Conservation (phyloP, 2,329 filamentous ascomycete species). For the Phyllosticta ampelicida region DNA sequence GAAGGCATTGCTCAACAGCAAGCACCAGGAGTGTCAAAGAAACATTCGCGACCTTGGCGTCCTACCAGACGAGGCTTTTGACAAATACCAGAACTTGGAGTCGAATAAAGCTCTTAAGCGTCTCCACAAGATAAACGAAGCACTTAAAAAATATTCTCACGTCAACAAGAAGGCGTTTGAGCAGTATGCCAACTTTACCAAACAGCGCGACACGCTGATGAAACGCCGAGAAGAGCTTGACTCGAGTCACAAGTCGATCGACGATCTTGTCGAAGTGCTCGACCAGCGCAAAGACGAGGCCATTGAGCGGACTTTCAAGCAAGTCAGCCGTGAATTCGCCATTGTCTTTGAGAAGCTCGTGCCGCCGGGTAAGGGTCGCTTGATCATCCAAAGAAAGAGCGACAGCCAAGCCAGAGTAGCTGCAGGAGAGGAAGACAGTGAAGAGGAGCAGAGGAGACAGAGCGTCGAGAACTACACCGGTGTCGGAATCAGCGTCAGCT, state of each 20-base stretch:
- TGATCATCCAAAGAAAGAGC: slow-evolving; percentile 85
- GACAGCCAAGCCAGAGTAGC: slow-evolving; percentile 57
- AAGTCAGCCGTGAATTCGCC: slow-evolving; percentile 87
- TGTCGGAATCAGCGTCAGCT: slow-evolving; percentile 92
- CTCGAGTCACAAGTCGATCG: slow-evolving; percentile 73
- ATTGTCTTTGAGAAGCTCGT: slow-evolving; percentile 92
- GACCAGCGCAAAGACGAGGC: slow-evolving; percentile 96
- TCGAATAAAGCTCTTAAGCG: slow-evolving; percentile 56
- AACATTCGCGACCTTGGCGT: slow-evolving; percentile 91
- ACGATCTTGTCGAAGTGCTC: slow-evolving; percentile 82
- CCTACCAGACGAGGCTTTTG: slow-evolving; percentile 85
- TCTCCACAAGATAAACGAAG: slow-evolving; percentile 83
- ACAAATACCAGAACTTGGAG: slow-evolving; percentile 76
- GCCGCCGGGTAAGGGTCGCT: slow-evolving; percentile 78
- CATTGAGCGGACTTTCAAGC: slow-evolving; percentile 96
- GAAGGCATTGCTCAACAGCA: slow-evolving; percentile 66
- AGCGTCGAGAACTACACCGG: slow-evolving; percentile 90
- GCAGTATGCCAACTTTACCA: slow-evolving; percentile 95
- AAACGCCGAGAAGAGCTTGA: slow-evolving; percentile 81
- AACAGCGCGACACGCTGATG: slow-evolving; percentile 76
- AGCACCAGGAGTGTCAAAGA: slow-evolving; percentile 69
- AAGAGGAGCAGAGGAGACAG: slow-evolving; percentile 31
- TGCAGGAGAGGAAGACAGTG: slow-evolving; percentile 47
- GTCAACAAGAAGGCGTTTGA: slow-evolving; percentile 99
- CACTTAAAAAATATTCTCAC: slow-evolving; percentile 90